A percentile compares a stretch with the other conserved stretches of the same genome.
These are phyloP conservation scores for Funneliformis caledonium DNA, from an alignment of 371 early-diverging fungal genomes.

Conservation along the genomic window DNA sequence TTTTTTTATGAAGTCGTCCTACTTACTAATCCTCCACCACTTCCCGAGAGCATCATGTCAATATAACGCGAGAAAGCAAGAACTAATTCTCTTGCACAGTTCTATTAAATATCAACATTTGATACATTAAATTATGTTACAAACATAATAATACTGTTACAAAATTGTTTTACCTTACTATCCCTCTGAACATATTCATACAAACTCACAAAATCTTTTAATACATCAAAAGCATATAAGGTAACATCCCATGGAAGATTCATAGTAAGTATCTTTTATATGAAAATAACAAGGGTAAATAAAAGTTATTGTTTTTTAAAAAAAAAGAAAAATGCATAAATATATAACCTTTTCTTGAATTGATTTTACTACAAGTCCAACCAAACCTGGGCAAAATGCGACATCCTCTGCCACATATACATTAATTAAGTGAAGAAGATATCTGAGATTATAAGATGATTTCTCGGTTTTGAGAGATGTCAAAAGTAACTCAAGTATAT, in stretches of 20 bases:
- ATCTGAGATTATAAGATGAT: slow-evolving; percentile 69
- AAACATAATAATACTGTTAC: not conserved
- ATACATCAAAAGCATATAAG: slow-evolving; percentile 69
- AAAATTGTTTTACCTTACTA: slow-evolving; percentile 59
- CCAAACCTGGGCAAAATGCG: slow-evolving; percentile 73
- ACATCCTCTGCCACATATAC: slow-evolving; percentile 82
- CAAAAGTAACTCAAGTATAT: slow-evolving; percentile 70
- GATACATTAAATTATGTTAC: not conserved
- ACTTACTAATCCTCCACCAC: slow-evolving; percentile 37
- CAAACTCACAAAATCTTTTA: slow-evolving; percentile 67
- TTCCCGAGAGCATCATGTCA: slow-evolving; percentile 56
- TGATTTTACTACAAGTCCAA: slow-evolving; percentile 69
- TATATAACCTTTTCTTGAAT: slow-evolving; percentile 74
- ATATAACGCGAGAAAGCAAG: slow-evolving; percentile 73
- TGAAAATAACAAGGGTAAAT: not conserved
- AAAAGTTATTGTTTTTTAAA: not conserved
- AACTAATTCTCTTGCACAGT: slow-evolving; percentile 72
- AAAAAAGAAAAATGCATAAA: slow-evolving; percentile 9
- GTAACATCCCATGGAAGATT: slow-evolving; percentile 71
- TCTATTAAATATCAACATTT: slow-evolving; percentile 46
- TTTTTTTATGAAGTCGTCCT: not conserved
- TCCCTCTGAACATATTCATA: slow-evolving; percentile 72
- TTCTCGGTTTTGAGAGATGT: slow-evolving; percentile 71
- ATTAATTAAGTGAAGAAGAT: slow-evolving; percentile 69
- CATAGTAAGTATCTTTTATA: slow-evolving; percentile 61